Conservation (phyloP, 345 rosid species). For the Kernera saxatilis region DNA sequence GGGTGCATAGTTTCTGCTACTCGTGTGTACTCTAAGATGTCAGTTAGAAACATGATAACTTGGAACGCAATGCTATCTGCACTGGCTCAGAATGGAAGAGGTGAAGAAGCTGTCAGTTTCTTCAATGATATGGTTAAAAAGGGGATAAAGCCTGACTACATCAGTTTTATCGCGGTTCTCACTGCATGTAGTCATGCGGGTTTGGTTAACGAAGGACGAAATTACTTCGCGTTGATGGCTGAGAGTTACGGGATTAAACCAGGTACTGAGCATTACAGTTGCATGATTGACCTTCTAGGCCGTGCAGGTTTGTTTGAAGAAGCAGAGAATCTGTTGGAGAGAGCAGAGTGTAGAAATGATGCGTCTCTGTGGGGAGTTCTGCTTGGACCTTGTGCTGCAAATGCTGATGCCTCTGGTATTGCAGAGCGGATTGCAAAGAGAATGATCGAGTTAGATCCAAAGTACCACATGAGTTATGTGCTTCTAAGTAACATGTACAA, state of each 20-base stretch:
- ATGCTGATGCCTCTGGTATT: conserved; percentile 35
- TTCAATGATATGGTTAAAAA: conserved; percentile 52
- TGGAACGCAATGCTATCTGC: conserved; percentile 87
- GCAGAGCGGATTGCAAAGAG: conserved; percentile 82
- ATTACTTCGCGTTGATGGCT: conserved; percentile 52
- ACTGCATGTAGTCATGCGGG: conserved; percentile 84
- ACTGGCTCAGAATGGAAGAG: conserved; percentile 86
- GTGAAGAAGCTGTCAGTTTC: conserved; percentile 51
- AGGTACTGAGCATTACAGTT: conserved; percentile 73
- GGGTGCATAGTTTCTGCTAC: conserved; percentile 65
- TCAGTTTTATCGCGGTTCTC: conserved; percentile 79
- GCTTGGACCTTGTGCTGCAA: conserved; percentile 74
- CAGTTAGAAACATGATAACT: conserved; percentile 55
- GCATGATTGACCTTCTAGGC: conserved; percentile 90
- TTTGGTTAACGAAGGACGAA: conserved; percentile 58
- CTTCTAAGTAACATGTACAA: conserved; percentile 67
- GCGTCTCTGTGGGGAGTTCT: conserved; percentile 83
- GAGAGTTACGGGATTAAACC: conserved; percentile 51
- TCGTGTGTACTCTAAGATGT: conserved; percentile 47
- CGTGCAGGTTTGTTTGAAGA: conserved; percentile 83
- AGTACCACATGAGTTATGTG: conserved; percentile 73
- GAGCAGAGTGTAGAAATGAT: conserved; percentile 52
- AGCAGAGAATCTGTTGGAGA: conserved; percentile 65
- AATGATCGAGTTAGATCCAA: conserved; percentile 62
- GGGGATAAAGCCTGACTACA: conserved; percentile 64